Evolutionary conservation across 768 basidiomycete species (phyloP).

Genomic region (Mycena latifolia): DNA sequence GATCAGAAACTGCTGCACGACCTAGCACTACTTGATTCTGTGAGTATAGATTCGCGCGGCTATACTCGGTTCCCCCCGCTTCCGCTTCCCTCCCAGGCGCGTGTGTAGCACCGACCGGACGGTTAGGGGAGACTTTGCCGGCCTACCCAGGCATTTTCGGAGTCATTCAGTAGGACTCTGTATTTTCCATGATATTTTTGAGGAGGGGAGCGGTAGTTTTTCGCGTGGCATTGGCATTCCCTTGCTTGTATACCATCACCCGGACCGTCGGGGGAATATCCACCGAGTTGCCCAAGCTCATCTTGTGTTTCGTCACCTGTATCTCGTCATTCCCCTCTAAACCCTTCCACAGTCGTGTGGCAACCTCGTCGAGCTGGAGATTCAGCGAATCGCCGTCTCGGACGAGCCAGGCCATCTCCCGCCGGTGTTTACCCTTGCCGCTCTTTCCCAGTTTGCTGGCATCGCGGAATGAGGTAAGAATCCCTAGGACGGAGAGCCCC

Average conservation of each 20-base stretch:
- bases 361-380: conserved; percentile 55
- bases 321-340: conserved; percentile 70
- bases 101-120: conserved; percentile 4
- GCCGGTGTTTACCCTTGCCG: conserved; percentile 65
- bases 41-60: too few species aligned
- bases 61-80: too few species aligned
- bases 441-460: conserved; percentile 51
- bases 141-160: background rate
- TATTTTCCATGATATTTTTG: conserved; percentile 66
- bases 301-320: conserved; percentile 62
- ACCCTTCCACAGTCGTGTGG: conserved; percentile 65
- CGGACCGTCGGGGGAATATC: conserved; percentile 45
- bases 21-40: too few species aligned
- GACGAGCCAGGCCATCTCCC: conserved; percentile 79
- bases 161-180: conserved; percentile 8
- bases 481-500: conserved; percentile 75
- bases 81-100: too few species aligned
- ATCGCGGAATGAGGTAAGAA: conserved; percentile 80
- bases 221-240: conserved; percentile 70
- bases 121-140: background rate
- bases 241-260: conserved; percentile 73
- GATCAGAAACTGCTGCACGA: too few species aligned
- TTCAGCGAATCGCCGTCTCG: conserved; percentile 47
- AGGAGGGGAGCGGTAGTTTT: conserved; percentile 78
- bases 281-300: conserved; percentile 47